These are phyloP conservation scores for Sugiyamaella chiloensis DNA, from an alignment of 805 yeast species.

Conservation along the genomic window DNA sequence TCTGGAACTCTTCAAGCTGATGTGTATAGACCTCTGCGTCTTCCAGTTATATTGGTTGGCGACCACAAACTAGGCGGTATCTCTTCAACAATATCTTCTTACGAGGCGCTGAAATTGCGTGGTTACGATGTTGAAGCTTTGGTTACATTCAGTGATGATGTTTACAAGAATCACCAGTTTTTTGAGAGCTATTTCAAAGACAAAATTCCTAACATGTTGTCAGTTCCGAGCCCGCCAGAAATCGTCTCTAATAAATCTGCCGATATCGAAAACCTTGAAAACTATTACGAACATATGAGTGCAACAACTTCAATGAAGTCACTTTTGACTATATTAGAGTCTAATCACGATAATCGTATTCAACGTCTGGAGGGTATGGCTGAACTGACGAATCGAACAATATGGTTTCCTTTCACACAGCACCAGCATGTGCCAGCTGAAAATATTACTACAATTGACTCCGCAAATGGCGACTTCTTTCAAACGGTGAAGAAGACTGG, in stretches of 20 bases:
- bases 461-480: slow-evolving; percentile 26
- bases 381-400: slow-evolving; percentile 14
- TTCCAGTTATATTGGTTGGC: slow-evolving; percentile 23
- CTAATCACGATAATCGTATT: slow-evolving; percentile 13
- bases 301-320: not conserved
- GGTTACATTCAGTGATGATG: slow-evolving; percentile 17
- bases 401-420: slow-evolving; percentile 31
- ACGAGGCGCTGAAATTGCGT: slow-evolving; percentile 22
- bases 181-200: slow-evolving; percentile 18
- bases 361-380: slow-evolving; percentile 15
- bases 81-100: slow-evolving; percentile 23
- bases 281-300: slow-evolving; percentile 15
- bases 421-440: slow-evolving; percentile 19
- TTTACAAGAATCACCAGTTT: slow-evolving; percentile 18
- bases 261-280: slow-evolving; percentile 16
- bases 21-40: slow-evolving; percentile 21
- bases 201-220: slow-evolving; percentile 10
- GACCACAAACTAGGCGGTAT: slow-evolving; percentile 25
- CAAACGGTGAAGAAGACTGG: slow-evolving; percentile 10
- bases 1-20: slow-evolving; percentile 24
- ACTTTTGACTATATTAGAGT: slow-evolving; percentile 11
- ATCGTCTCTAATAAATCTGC: not conserved
- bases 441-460: slow-evolving; percentile 25
- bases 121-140: slow-evolving; percentile 24
- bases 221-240: slow-evolving; percentile 19